These are phyloP conservation scores for Serendipita sp. DNA, from an alignment of 768 basidiomycete species.

Conservation along the genomic window DNA sequence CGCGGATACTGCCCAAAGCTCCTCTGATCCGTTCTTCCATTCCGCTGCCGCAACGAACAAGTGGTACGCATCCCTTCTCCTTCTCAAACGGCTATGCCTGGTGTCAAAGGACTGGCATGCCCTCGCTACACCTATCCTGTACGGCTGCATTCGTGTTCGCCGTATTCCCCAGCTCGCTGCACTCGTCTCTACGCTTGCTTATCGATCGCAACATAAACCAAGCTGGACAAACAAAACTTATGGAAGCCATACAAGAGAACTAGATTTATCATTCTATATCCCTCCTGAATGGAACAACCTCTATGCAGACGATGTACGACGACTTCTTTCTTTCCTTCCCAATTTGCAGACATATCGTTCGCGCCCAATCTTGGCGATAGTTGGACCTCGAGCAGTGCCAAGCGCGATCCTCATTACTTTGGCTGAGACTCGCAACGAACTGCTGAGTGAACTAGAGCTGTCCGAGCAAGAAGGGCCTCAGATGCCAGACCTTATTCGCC, in stretches of 20 bases:
- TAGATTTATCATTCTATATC: not conserved
- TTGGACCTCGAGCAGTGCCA: not conserved
- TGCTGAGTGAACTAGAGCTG: not conserved
- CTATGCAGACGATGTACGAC: not conserved
- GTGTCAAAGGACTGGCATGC: not conserved
- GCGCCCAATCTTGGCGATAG: not conserved
- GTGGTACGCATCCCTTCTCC: not conserved
- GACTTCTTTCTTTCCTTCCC: not conserved
- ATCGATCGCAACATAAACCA: not conserved
- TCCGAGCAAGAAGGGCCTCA: not conserved
- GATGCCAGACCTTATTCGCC: not conserved
- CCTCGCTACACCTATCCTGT: not conserved
- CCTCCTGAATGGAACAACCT: slow-evolving; percentile 1
- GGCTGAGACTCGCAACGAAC: not conserved
- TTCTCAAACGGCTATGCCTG: not conserved
- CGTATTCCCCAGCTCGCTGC: not conserved
- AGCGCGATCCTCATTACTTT: not conserved
- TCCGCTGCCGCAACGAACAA: not conserved
- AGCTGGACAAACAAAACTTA: not conserved
- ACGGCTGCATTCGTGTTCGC: not conserved
- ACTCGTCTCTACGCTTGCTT: not conserved
- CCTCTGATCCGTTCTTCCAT: not conserved
- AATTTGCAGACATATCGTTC: not conserved
- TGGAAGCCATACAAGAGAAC: not conserved
- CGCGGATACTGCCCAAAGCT: not conserved